These are phyloP conservation scores for Sambucus nigra DNA, from an alignment of 129 eudicot genomes.

Conservation along the genomic window DNA sequence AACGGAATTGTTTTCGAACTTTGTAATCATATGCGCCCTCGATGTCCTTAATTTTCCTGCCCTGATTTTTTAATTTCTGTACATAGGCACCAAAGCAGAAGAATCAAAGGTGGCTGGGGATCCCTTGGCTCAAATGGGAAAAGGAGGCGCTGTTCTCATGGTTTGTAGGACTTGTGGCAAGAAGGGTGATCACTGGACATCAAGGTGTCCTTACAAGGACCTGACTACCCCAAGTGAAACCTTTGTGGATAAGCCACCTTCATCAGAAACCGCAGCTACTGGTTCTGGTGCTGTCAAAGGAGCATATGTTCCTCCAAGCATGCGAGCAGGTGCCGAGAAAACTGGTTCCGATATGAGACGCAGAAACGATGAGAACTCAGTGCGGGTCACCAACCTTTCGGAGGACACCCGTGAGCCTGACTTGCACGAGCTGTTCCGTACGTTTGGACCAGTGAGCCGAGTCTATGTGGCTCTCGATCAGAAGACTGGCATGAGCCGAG, in stretches of 20 bases:
- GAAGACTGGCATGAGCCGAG: constrained; percentile 80
- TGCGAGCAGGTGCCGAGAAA: constrained; percentile 63
- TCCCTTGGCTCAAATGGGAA: constrained; percentile 37
- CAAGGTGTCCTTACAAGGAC: constrained; percentile 86
- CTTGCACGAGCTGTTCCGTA: constrained; percentile 62
- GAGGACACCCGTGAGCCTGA: constrained; percentile 88
- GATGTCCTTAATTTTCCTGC: neutral
- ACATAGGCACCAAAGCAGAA: constrained; percentile 57
- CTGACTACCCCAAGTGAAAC: constrained; percentile 44
- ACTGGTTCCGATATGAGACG: constrained; percentile 68
- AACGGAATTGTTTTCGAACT: no score
- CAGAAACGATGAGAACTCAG: constrained; percentile 82
- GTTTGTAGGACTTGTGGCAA: constrained; percentile 80
- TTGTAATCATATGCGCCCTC: no score
- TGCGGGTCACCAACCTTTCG: constrained; percentile 71
- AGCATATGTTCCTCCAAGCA: constrained; percentile 70
- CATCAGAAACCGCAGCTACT: constrained; percentile 21
- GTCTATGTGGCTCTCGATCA: constrained; percentile 86
- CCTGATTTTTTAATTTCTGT: neutral
- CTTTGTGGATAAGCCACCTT: constrained; percentile 50
- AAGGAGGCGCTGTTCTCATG: constrained; percentile 79
- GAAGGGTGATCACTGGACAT: constrained; percentile 94
- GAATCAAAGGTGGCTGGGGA: constrained; percentile 55
- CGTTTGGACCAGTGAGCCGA: constrained; percentile 63
- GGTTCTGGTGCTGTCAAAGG: constrained; percentile 35